Conservation (phyloP, 1,284 basidiomycete genomes). For the Psilocybe mexicana region DNA sequence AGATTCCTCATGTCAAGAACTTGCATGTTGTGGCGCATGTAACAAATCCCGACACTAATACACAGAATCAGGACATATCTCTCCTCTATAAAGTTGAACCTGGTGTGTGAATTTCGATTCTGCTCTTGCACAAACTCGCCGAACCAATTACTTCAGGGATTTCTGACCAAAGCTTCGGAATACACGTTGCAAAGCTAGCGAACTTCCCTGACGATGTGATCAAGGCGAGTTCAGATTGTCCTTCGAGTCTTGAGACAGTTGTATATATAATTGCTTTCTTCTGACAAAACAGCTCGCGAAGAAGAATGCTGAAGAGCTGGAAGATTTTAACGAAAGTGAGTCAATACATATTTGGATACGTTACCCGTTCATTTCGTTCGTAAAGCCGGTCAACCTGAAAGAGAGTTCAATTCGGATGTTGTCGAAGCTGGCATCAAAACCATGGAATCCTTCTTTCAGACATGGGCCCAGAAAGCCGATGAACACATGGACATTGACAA, state of each 20-base stretch:
- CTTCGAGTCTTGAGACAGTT: conserved; percentile 13
- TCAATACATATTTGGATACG: not conserved
- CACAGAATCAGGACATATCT: conserved; percentile 85
- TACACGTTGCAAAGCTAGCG: conserved; percentile 95
- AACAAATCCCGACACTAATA: conserved; percentile 52
- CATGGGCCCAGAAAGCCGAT: conserved; percentile 55
- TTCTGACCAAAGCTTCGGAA: conserved; percentile 97
- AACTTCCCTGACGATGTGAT: conserved; percentile 96
- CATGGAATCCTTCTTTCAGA: conserved; percentile 74
- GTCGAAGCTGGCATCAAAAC: conserved; percentile 80
- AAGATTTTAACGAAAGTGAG: conserved; percentile 80
- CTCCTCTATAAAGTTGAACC: conserved; percentile 94
- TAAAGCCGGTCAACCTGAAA: conserved; percentile 34
- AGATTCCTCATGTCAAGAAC: conserved; percentile 89
- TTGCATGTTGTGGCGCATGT: conserved; percentile 96
- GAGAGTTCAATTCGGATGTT: conserved; percentile 58
- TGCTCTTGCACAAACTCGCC: not conserved
- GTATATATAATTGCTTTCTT: not conserved
- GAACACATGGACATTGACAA: conserved; percentile 58
- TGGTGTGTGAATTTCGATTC: conserved; percentile 49
- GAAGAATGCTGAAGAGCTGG: conserved; percentile 93
- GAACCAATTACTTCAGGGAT: conserved; percentile 48
- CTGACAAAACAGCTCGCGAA: conserved; percentile 72
- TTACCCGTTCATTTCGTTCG: not conserved
- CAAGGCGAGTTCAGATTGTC: conserved; percentile 51